These are phyloP conservation scores for Candida tallmaniae DNA, from an alignment of 805 yeast species.

Conservation along the genomic window DNA sequence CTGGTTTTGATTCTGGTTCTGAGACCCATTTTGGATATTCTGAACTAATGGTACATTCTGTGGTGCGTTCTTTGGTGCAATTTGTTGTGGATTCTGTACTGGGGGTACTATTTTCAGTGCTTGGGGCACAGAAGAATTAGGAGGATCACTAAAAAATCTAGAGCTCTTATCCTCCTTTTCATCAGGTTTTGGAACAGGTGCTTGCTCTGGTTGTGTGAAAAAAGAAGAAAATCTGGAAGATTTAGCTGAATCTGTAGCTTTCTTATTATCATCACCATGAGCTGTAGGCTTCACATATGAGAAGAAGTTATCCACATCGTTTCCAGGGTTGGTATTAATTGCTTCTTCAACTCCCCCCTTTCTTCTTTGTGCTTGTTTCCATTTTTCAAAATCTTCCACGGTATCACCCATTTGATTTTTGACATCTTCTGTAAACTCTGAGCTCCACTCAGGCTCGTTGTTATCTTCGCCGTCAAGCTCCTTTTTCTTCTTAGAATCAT, in stretches of 20 bases:
- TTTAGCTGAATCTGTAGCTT: constrained; percentile 17
- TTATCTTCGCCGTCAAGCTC: constrained; percentile 3
- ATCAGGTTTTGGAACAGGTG: constrained; percentile 2
- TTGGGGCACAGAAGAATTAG: constrained; percentile 1
- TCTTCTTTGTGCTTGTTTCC: constrained; percentile 40
- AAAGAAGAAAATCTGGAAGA: constrained; percentile 37
- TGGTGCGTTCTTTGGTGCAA: too few relatives aligned
- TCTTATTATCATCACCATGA: constrained; percentile 6
- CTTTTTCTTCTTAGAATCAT: constrained; percentile 7
- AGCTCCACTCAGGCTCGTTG: constrained; percentile 36
- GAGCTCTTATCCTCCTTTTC: constrained; percentile 7
- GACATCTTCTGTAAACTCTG: constrained; percentile 20
- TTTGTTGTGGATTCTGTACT: too few relatives aligned
- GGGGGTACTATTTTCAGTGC: too few relatives aligned
- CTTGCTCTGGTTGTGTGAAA: constrained; percentile 14
- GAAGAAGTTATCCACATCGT: constrained; percentile 41
- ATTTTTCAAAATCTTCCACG: constrained; percentile 54
- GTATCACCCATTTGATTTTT: constrained; percentile 44
- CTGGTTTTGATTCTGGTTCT: neutral
- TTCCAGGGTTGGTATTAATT: constrained; percentile 10
- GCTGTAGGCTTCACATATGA: constrained; percentile 31
- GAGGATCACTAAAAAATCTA: constrained; percentile 11
- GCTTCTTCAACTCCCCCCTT: constrained; percentile 18
- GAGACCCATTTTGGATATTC: too few relatives aligned
- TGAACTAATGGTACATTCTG: too few relatives aligned